A percentile compares a stretch with the other conserved stretches of the same genome.
These are phyloP conservation scores for Rosellinia necatrix DNA, from an alignment of 2,329 filamentous ascomycete species.

Conservation along the genomic window DNA sequence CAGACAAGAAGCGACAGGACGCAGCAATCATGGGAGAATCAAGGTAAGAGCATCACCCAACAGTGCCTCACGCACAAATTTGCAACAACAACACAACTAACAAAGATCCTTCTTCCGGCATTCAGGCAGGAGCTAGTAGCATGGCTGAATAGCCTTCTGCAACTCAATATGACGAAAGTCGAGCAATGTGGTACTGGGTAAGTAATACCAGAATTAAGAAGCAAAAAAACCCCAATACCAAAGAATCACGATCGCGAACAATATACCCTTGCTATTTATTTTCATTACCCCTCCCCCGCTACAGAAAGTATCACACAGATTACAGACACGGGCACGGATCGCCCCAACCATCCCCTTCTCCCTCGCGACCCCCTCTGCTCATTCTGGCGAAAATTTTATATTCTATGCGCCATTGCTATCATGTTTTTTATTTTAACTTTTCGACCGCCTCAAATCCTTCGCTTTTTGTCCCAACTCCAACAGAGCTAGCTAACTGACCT, in stretches of 20 bases:
- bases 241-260: conserved; percentile 33
- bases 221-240: background rate
- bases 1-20: conserved; percentile 24
- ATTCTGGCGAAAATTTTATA: background rate
- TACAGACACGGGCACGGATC: background rate
- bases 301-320: conserved; percentile 10
- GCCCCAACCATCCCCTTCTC: background rate
- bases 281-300: conserved; percentile 42
- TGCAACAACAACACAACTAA: conserved; percentile 8
- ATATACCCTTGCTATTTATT: conserved; percentile 14
- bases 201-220: conserved; percentile 34
- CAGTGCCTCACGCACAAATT: background rate
- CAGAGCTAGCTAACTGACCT: conserved; percentile 28
- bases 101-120: conserved; percentile 5
- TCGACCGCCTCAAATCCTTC: background rate
- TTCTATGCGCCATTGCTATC: background rate
- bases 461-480: background rate
- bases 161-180: conserved; percentile 97
- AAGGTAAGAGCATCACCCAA: conserved; percentile 18
- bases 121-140: conserved; percentile 89
- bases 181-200: conserved; percentile 99
- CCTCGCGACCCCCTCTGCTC: background rate
- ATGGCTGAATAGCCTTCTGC: conserved; percentile 97
- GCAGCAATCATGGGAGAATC: conserved; percentile 32
- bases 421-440: background rate